Percentiles rank a stretch among this genome's conserved stretches.
Evolutionary conservation across 176 grass and related monocot genomes (phyloP).

Genomic region (Guadua angustifolia): DNA sequence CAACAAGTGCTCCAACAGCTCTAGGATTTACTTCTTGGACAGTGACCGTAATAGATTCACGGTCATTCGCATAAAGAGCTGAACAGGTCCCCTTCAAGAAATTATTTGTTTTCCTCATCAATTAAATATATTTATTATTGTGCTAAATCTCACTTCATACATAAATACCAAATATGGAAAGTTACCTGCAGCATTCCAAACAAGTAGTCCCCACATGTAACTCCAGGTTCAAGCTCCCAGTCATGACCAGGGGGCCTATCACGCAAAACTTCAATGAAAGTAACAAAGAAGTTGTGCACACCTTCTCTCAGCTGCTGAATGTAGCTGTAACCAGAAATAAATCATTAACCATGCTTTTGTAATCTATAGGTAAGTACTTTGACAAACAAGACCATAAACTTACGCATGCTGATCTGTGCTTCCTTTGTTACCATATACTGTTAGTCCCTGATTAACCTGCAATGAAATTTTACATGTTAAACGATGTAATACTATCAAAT

Average conservation of each 20-base stretch:
- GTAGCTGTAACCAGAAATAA: constrained; percentile 66
- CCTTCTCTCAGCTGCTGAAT: constrained; percentile 99
- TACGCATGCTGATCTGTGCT: constrained; percentile 99
- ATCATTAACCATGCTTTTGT: background rate
- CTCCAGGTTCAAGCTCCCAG: constrained; percentile 99
- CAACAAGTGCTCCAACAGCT: constrained; percentile 87
- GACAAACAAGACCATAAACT: constrained; percentile 37
- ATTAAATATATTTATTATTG: background rate
- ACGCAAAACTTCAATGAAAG: constrained; percentile 93
- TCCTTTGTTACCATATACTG: constrained; percentile 99
- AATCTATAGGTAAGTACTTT: constrained; percentile 1
- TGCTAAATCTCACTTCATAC: background rate
- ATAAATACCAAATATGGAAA: constrained; percentile 17
- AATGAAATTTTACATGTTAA: constrained; percentile 30
- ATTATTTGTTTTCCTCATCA: background rate
- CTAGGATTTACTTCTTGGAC: constrained; percentile 93
- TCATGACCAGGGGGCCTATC: constrained; percentile 94
- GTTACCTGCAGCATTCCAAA: constrained; percentile 96
- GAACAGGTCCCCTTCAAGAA: constrained; percentile 87
- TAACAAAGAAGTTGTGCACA: constrained; percentile 97
- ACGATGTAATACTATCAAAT: background rate
- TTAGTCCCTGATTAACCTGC: constrained; percentile 98
- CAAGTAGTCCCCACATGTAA: constrained; percentile 98
- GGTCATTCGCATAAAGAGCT: constrained; percentile 92
- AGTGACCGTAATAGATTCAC: constrained; percentile 91